Percentiles rank a stretch among this genome's conserved stretches.
phyloP scores from a whole-genome alignment of 805 yeast genomes.

The Candida caryicola region DNA sequence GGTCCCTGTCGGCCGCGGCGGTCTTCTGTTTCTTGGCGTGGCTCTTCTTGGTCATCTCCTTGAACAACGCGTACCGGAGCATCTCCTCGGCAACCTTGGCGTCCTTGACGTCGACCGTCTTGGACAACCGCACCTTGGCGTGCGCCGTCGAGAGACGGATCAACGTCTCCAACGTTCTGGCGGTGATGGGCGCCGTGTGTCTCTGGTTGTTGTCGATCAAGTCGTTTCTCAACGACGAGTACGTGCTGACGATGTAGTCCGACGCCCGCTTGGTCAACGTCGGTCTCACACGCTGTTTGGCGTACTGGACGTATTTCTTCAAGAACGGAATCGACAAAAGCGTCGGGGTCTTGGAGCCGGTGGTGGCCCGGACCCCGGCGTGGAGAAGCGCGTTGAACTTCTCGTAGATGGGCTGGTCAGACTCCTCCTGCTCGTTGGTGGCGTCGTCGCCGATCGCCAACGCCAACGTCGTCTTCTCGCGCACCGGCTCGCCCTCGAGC shows the following conservation, averaged over 20 bases:
- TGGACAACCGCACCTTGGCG: conserved; percentile 89
- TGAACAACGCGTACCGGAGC: conserved; percentile 81
- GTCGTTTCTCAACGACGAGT: conserved; percentile 79
- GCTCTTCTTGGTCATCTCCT: conserved; percentile 54
- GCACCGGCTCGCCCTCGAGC: conserved; percentile 88
- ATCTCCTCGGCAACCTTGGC: conserved; percentile 84
- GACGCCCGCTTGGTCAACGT: conserved; percentile 74
- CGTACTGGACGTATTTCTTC: conserved; percentile 90
- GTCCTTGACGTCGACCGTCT: conserved; percentile 69
- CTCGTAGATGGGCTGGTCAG: conserved; percentile 69
- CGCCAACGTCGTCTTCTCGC: conserved; percentile 68
- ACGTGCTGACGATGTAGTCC: conserved; percentile 74
- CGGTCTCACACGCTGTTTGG: conserved; percentile 85
- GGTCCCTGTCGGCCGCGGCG: conserved; percentile 13
- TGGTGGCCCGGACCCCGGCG: conserved; percentile 56
- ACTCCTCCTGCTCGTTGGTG: conserved; percentile 40
- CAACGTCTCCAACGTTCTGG: conserved; percentile 95
- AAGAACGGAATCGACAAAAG: conserved; percentile 74
- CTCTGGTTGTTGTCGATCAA: conserved; percentile 59
- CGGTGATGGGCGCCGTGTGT: conserved; percentile 90
- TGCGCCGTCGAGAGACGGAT: conserved; percentile 95
- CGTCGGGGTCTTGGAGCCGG: conserved; percentile 23
- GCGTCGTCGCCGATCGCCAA: conserved; percentile 76
- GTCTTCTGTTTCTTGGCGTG: conserved; percentile 29
- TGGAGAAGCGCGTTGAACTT: conserved; percentile 79